Evolutionary conservation across 495 filamentous ascomycete species (phyloP), one percentile per base, ranked within the genome.

Genomic region (Aspergillus diversus): DNA sequence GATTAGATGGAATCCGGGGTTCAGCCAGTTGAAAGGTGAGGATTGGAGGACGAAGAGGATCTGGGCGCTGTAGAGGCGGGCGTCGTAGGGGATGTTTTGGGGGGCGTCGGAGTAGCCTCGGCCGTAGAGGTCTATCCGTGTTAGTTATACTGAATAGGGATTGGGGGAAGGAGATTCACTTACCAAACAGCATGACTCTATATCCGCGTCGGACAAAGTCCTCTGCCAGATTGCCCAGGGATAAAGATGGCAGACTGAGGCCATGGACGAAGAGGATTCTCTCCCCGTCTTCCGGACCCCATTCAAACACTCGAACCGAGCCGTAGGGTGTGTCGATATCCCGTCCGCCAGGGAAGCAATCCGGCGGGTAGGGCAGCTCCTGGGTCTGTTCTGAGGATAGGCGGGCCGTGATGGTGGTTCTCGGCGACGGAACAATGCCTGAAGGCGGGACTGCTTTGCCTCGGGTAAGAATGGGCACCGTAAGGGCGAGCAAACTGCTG

Each of bases 51-150:
- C 56, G 15, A 59, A 17, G 15, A 59, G 37, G 13, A 59, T 48
- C 56, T 59, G 56, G 5, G 56, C 15, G 13, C 2, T 59, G 56
- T 59, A 59, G n/a, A 59, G 42, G 7, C 56, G 37, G 15, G 56
- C n/a, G 27, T 59, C 56, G 21, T 48, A 34, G 8, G 7, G 37
- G 37, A 59, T 5, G 43, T 59, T 17, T 15, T 33, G 7, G 16
- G 56, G 56, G 16, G 56, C 33, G 2, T 59, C 56, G 11, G 56
- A 59, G 42, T 59, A 59, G 9, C 56, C 56, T 48, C 56, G 16
- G n/a, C 56, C 56, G 17, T 13, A 59, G 7, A 59, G 56, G 39
- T 59, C 56, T 59, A 31, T 49, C 16, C 17, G 17, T 16, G 46
- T 49, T 7, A 49, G 46, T 21, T 16, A 49, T 15, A 0, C 13